Percentiles rank a stretch among this genome's conserved stretches.
These are phyloP conservation scores for Clarireedia sp. DNA, from an alignment of 2,329 filamentous ascomycete genomes.

Conservation along the genomic window DNA sequence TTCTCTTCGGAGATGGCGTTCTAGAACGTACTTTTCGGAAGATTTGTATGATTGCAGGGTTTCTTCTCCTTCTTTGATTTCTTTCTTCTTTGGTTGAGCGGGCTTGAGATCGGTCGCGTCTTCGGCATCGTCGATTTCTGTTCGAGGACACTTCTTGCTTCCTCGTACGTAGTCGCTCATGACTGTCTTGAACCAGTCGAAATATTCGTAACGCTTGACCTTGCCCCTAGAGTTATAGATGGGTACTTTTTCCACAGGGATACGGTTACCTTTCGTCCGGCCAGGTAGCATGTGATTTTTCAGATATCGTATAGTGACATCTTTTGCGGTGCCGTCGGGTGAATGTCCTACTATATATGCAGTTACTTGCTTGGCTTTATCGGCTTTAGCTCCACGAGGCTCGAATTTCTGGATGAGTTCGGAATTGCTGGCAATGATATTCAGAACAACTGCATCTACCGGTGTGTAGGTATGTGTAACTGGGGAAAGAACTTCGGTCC, in stretches of 20 bases:
- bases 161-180: conserved; percentile 64
- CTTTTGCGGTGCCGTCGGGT: conserved; percentile 76
- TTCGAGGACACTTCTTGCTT: conserved; percentile 44
- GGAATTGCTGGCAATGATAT: conserved; percentile 60
- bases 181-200: conserved; percentile 81
- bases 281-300: conserved; percentile 76
- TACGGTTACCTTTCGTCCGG: conserved; percentile 76
- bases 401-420: conserved; percentile 71
- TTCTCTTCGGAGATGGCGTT: conserved; percentile 81
- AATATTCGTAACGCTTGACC: conserved; percentile 65
- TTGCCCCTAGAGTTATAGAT: conserved; percentile 72
- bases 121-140: conserved; percentile 70
- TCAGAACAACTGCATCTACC: conserved; percentile 65
- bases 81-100: conserved; percentile 63
- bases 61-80: conserved; percentile 65
- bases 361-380: conserved; percentile 81
- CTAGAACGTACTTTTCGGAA: conserved; percentile 76
- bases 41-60: conserved; percentile 84
- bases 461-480: conserved; percentile 70
- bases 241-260: conserved; percentile 72
- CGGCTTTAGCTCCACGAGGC: conserved; percentile 72
- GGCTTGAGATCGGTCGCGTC: conserved; percentile 70
- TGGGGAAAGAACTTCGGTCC: conserved; percentile 83
- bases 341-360: conserved; percentile 82
- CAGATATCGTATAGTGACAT: conserved; percentile 87